Percentiles rank a stretch among this genome's conserved stretches.
Conservation (phyloP, 2,329 filamentous ascomycete genomes). For the Ceratocystis albifundus region DNA sequence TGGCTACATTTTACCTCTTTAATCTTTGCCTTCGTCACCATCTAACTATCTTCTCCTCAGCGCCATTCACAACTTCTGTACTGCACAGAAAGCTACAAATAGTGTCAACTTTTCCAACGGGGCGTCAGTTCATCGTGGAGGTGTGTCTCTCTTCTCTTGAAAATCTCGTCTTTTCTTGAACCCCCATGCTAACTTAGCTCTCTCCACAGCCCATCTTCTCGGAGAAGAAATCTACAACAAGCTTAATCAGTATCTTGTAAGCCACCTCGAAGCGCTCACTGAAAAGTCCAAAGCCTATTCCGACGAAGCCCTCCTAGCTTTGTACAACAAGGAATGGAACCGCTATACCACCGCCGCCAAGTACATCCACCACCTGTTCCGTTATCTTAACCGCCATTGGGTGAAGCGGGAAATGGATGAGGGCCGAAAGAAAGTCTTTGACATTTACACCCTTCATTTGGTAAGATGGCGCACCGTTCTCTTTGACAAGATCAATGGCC, state of each 20-base stretch:
- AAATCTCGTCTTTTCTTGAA: not conserved
- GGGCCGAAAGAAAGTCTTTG: slow-evolving; percentile 95
- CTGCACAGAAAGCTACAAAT: slow-evolving; percentile 69
- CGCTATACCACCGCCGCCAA: slow-evolving; percentile 91
- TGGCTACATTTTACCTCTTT: not conserved
- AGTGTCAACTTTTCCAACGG: slow-evolving; percentile 38
- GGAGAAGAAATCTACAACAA: slow-evolving; percentile 94
- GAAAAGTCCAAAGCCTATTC: slow-evolving; percentile 64
- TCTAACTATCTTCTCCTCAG: slow-evolving; percentile 31
- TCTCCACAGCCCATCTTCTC: slow-evolving; percentile 64
- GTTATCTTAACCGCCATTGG: slow-evolving; percentile 96
- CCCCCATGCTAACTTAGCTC: not conserved
- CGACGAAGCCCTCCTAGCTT: slow-evolving; percentile 79
- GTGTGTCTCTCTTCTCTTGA: slow-evolving; percentile 33
- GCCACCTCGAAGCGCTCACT: slow-evolving; percentile 62
- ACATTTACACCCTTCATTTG: slow-evolving; percentile 92
- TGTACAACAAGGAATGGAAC: slow-evolving; percentile 95
- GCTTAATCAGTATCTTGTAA: slow-evolving; percentile 70
- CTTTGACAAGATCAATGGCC: slow-evolving; percentile 69
- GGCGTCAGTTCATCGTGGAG: slow-evolving; percentile 44
- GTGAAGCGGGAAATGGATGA: slow-evolving; percentile 98
- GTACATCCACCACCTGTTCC: slow-evolving; percentile 94
- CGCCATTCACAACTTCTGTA: slow-evolving; percentile 97
- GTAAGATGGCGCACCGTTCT: slow-evolving; percentile 92
- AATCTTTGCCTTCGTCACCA: too few relatives aligned